A percentile compares a stretch with the other conserved stretches of the same genome.
Conservation (phyloP, 2,329 filamentous ascomycete species). For the Aspergillus arachidicola region DNA sequence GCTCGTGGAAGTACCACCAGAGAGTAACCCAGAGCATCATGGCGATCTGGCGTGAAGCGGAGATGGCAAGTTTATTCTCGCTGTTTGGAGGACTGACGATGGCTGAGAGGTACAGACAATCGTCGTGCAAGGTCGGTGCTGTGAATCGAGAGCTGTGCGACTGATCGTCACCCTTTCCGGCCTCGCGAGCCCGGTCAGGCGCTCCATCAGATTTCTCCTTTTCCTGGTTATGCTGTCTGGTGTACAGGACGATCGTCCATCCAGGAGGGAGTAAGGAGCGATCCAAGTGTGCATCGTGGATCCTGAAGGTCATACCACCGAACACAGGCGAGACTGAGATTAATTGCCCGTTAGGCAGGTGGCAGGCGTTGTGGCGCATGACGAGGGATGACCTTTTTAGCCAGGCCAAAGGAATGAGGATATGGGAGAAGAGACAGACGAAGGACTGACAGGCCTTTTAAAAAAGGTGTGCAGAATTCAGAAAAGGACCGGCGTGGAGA, state of each 20-base stretch:
- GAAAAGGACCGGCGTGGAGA: not conserved
- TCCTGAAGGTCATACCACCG: constrained; percentile 88
- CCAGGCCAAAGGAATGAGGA: not conserved
- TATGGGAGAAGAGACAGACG: not conserved
- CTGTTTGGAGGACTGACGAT: constrained; percentile 79
- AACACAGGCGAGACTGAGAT: constrained; percentile 84
- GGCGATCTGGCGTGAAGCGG: constrained; percentile 84
- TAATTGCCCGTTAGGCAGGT: constrained; percentile 84
- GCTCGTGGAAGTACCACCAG: constrained; percentile 97
- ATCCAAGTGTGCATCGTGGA: constrained; percentile 70
- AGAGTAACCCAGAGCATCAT: constrained; percentile 96
- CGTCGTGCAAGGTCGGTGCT: constrained; percentile 73
- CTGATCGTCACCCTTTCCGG: constrained; percentile 39
- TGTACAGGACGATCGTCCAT: constrained; percentile 87
- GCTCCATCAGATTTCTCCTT: constrained; percentile 15
- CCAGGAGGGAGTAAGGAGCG: constrained; percentile 71
- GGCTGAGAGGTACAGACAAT: constrained; percentile 87
- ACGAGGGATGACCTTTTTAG: constrained; percentile 6
- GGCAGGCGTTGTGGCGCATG: constrained; percentile 39
- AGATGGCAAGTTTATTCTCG: constrained; percentile 78
- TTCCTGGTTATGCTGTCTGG: constrained; percentile 51
- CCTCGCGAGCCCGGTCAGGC: constrained; percentile 15
- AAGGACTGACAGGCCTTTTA: not conserved
- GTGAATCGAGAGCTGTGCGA: constrained; percentile 56
- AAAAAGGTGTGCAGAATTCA: not conserved